phyloP scores from a whole-genome alignment of 2,329 filamentous ascomycete genomes.

The Elsinoe perseae region DNA sequence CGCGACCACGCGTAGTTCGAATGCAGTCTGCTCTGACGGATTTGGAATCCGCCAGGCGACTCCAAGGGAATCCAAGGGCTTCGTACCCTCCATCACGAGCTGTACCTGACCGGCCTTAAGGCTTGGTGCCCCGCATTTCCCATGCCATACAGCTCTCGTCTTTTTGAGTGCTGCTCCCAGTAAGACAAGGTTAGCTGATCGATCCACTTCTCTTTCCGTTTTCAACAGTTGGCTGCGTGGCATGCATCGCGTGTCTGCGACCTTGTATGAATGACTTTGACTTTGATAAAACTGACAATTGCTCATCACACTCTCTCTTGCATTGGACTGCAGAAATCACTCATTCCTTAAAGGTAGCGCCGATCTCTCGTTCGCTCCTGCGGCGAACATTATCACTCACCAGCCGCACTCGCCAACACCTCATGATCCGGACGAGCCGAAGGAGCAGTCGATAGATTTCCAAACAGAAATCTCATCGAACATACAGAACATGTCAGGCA shows the following conservation, averaged over 20 bases:
- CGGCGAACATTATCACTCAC: too few relatives aligned
- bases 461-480: too few relatives aligned
- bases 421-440: not conserved
- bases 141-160: not conserved
- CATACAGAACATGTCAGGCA: not conserved
- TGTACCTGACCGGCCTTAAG: slow-evolving; percentile 4
- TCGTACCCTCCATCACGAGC: slow-evolving; percentile 9
- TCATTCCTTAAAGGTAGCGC: too few relatives aligned
- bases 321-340: too few relatives aligned
- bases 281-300: not conserved
- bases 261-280: not conserved
- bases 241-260: not conserved
- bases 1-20: not conserved
- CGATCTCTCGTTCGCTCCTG: too few relatives aligned
- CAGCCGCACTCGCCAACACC: too few relatives aligned
- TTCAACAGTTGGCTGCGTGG: not conserved
- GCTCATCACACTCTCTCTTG: too few relatives aligned
- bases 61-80: not conserved
- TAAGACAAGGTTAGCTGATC: slow-evolving; percentile 7
- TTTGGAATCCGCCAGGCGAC: not conserved
- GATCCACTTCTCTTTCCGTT: slow-evolving; percentile 7
- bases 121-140: slow-evolving; percentile 7
- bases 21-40: not conserved
- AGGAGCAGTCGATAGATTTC: too few relatives aligned
- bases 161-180: not conserved